Evolutionary conservation across 345 rosid species (phyloP).

Genomic region (Eutrema japonicum): DNA sequence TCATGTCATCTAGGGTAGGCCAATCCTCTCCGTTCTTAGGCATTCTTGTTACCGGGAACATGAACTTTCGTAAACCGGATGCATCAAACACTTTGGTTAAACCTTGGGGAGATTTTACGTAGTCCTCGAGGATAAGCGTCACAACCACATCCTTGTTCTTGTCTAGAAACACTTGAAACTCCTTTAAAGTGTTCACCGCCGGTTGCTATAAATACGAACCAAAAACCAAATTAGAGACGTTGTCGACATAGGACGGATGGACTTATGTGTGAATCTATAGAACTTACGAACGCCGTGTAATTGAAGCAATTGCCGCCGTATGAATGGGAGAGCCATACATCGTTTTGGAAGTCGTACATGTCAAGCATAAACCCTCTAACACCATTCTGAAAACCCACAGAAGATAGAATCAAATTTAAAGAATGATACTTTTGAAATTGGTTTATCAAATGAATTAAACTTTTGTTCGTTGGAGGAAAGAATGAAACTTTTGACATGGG

Average conservation of each 20-base stretch:
- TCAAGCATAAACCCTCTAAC: conserved; percentile 93
- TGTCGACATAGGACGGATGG: neutral
- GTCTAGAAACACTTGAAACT: conserved; percentile 61
- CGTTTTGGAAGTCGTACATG: conserved; percentile 79
- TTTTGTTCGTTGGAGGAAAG: neutral
- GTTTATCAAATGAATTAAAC: neutral
- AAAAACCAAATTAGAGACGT: neutral
- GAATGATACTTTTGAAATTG: conserved; percentile 1
- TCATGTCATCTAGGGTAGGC: conserved; percentile 79
- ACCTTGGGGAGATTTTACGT: conserved; percentile 72
- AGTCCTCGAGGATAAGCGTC: conserved; percentile 83
- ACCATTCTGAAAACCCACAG: conserved; percentile 65
- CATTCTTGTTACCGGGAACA: conserved; percentile 84
- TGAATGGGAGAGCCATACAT: conserved; percentile 91
- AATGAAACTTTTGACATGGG: conserved; percentile 8
- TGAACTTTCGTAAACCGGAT: conserved; percentile 66
- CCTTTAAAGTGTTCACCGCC: conserved; percentile 68
- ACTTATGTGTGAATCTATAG: neutral
- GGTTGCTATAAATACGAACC: conserved; percentile 54
- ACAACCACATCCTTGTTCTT: conserved; percentile 69
- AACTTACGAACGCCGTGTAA: conserved; percentile 82
- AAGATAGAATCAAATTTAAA: conserved; percentile 1
- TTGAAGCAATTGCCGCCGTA: conserved; percentile 65
- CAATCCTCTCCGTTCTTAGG: conserved; percentile 79
- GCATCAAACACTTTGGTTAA: conserved; percentile 69